Evolutionary conservation across 352 stramenopile genomes (phyloP).

Genomic region (Phytopythium mirpurense): DNA sequence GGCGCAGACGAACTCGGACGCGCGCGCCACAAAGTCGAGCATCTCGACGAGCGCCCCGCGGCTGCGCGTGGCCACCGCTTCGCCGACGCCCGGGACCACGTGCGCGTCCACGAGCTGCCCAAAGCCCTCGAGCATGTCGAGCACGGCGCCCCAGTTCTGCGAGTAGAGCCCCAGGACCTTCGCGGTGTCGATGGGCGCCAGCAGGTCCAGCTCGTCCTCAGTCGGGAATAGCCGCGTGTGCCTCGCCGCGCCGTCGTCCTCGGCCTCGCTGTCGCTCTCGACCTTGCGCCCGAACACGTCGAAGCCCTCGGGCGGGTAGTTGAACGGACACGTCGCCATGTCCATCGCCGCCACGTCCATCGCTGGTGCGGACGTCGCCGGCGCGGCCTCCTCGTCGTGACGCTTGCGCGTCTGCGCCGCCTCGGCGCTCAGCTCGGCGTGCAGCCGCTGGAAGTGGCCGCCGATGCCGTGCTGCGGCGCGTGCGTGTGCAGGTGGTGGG

Average conservation of each 20-base stretch:
- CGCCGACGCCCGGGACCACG: constrained; percentile 37
- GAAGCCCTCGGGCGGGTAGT: constrained; percentile 27
- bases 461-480: constrained; percentile 44
- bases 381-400: background rate
- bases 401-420: background rate
- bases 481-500: constrained; percentile 23
- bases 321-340: constrained; percentile 16
- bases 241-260: background rate
- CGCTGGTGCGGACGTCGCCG: background rate
- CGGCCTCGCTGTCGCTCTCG: constrained; percentile 17
- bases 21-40: constrained; percentile 57
- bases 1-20: constrained; percentile 69
- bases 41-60: constrained; percentile 51
- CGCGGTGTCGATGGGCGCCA: constrained; percentile 60
- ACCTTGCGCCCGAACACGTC: constrained; percentile 29
- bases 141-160: constrained; percentile 49
- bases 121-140: constrained; percentile 71
- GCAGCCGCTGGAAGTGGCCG: constrained; percentile 58
- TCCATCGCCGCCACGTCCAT: no score
- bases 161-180: constrained; percentile 44
- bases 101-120: constrained; percentile 46
- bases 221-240: constrained; percentile 39
- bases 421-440: constrained; percentile 28
- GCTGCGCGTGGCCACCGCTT: constrained; percentile 31
- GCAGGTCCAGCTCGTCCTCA: constrained; percentile 38